phyloP scores from a whole-genome alignment of 345 rosid species.

The Zanthoxylum bungeanum region DNA sequence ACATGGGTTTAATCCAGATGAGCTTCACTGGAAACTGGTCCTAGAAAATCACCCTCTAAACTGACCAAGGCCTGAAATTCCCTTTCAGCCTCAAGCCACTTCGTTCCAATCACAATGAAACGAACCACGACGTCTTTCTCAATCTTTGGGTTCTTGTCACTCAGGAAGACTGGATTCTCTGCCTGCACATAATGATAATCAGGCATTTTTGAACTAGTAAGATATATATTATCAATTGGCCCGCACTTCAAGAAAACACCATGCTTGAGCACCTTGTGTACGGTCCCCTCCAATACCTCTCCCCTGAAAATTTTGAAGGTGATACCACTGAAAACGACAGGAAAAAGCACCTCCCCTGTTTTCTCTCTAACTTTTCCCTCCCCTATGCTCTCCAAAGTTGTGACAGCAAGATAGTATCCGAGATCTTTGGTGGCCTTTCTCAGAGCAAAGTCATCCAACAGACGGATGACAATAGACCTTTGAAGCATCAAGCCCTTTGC shows the following conservation, averaged over 20 bases:
- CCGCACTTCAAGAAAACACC: conserved; percentile 84
- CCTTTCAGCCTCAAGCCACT: conserved; percentile 80
- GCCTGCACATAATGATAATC: conserved; percentile 60
- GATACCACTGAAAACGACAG: conserved; percentile 62
- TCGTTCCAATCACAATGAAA: conserved; percentile 62
- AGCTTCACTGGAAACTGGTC: conserved; percentile 40
- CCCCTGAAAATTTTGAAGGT: conserved; percentile 83
- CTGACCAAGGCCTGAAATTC: conserved; percentile 84
- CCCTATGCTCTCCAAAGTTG: conserved; percentile 52
- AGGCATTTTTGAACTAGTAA: conserved; percentile 60
- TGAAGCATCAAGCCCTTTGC: conserved; percentile 68
- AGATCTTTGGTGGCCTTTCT: conserved; percentile 72
- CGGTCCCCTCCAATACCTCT: conserved; percentile 67
- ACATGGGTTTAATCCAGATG: not conserved
- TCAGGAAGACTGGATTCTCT: conserved; percentile 68
- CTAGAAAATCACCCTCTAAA: conserved; percentile 76
- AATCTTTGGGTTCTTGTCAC: conserved; percentile 58
- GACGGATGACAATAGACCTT: conserved; percentile 49
- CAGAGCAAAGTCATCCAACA: conserved; percentile 58
- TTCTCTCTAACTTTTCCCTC: conserved; percentile 74
- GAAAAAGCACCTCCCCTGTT: conserved; percentile 75
- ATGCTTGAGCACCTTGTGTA: conserved; percentile 74
- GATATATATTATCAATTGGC: conserved; percentile 52
- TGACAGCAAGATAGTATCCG: conserved; percentile 65
- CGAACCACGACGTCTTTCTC: conserved; percentile 51